Base-by-base conservation (phyloP, 768 basidiomycete genomes). In the Trametes cubensis region DNA sequence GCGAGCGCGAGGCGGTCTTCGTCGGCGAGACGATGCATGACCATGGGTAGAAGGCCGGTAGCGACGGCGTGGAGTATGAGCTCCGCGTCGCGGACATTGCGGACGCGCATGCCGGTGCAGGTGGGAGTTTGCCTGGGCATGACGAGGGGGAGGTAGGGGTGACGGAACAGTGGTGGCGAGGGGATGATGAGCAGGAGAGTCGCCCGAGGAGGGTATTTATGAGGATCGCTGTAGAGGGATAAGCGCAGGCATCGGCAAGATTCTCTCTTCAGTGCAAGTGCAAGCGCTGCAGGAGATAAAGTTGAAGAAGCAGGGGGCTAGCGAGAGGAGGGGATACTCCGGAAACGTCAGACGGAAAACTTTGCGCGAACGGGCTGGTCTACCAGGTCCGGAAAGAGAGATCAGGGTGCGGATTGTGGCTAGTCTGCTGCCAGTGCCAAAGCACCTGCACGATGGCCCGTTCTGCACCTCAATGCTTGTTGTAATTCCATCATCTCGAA, bases 61-160 rank as follows among this genome's bases (percentile, higher is more conserved):
- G 65, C 57, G 46, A 78, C 78, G 46, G 76, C 78, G 57, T 77
- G 77, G 60, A 78, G 76, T 61, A 79, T 68, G 63, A 75, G 69
- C 60, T 76, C 73, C 0, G 78, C 78, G 61, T 78, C 77, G 23
- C 69, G 68, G 39, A 73, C 70, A 51, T 70, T 72, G 49, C 75
- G 73, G 51, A 79, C 66, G 67, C 75, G 77, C 48, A 76, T 65
- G 52, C 68, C 69, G 44, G 71, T 71, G 65, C 68, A 74, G 13
- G 77, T 78, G 20, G 77, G 77, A 39, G 55, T 60, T 66, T 78
- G 77, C 68, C 72, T 75, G 50, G 54, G 68, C 58, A 63, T 64
- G 42, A 38, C 46, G 55, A 42, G 57, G 39, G 62, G 46, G 53
- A 53, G 30, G 53, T n/a, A 39, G 49, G 28, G 41, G 42, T 39